Base-by-base conservation (phyloP, 2,329 filamentous ascomycete genomes). In the Amylocarpus encephaloides region DNA sequence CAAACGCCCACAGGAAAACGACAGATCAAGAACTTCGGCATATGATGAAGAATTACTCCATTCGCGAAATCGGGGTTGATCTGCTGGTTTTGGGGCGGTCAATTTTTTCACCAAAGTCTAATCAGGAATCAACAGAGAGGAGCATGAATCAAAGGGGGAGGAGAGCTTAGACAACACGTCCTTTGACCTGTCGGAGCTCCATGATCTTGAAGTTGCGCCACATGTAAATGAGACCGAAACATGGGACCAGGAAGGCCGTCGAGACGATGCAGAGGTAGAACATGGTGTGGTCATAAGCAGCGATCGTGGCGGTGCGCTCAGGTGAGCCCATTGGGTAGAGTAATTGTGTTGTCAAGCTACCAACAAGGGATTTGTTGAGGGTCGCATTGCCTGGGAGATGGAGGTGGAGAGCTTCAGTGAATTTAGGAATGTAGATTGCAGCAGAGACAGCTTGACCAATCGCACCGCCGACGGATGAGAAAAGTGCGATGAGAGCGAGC, bases 371-470 rank as follows among this genome's bases (percentile, higher is more conserved):
- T 1, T 55, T 50, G 43, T 59, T 56, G 6, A 58, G 35, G 2
- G 56, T 59, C 6, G 52, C 46, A 11, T 62, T 59, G 5, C 53
- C 76, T 1, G 73, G 71, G 36, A 78, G 73, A 38, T 75, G 82
- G 6, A 36, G 32, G 6, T 52, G 46, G 1, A 65, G 44, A 5
- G 60, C 61, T 1, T 38, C 50, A 0, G 61, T 59, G 59, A 86
- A 78, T 2, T 77, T 75, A 53, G 76, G 73, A 0, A 78, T 80
- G 80, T 82, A 87, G 52, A 88, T 80, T 9, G 82, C 81, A 0
- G n/a, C 39, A 13, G 39, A 41, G 18, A 41, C 26, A 19, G 39
- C 39, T 41, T 41, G 39, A 3, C 39, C 39, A 22, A 41, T 41
- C 9, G 39, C 39, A 13, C 39, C 18, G 13, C 39, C 39, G 3